Evolutionary conservation across 2,329 filamentous ascomycete genomes (phyloP), one percentile per base, ranked within the genome.

Genomic region (Sarocladium oryzae): DNA sequence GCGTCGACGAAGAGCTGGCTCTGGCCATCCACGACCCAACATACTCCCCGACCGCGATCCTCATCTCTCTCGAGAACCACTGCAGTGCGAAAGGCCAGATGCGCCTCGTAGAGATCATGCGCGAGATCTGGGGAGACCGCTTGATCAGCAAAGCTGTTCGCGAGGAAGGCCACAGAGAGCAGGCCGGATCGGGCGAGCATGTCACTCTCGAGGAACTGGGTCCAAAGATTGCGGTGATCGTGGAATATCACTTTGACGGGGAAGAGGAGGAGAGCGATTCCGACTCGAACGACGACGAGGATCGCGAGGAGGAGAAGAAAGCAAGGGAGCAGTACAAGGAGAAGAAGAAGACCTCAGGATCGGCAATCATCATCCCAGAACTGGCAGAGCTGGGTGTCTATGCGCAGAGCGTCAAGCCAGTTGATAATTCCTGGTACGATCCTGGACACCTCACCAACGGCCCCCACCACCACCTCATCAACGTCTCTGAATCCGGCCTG

Each of bases 61-160:
- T 87, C 43, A 66, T 87, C 1, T 86, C 82, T 0, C 70, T 87
- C 1, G 84, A 87, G 60, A 87, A 86, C 57, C 84, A 87, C 62
- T 87, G 84, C 60, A 69, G 67, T 15, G 66, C 73, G 0, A 66
- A 78, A 8, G 82, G 84, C 1, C 84, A 87, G 62, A 66, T 69
- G 51, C 76, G 82, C 2, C 72, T 86, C 2, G 82, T 78, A 2
- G 66, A 79, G 20, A 86, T 87, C 61, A 85, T 87, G 81, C 71
- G 66, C 48, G 81, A 86, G 53, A 72, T 84, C 7, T 83, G 78
- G 64, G 81, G 77, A 1, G 65, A 82, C 50, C 76, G 82, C 1
- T 70, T 87, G 2, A 63, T 87, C 18, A 79, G 73, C 63, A 73
- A 75, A 57, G 71, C 74, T 1, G 66, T 86, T n/a, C 70, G 79